Evolutionary conservation across 768 basidiomycete genomes (phyloP).

Genomic region (Sarcodon aspratus): DNA sequence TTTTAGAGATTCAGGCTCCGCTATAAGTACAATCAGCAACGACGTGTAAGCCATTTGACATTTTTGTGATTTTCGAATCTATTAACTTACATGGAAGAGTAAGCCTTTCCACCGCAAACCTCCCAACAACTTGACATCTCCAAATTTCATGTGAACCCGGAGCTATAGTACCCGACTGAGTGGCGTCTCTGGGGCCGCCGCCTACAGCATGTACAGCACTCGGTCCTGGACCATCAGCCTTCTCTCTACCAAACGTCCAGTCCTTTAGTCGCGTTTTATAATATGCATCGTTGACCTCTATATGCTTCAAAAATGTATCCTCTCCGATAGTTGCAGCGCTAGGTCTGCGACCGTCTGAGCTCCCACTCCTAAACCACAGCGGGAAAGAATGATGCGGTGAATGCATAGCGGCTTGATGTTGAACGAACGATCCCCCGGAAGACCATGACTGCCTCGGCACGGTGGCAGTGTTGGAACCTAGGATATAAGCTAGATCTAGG

Average conservation of each 20-base stretch:
- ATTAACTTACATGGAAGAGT: slow-evolving; percentile 15
- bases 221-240: slow-evolving; percentile 21
- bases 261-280: slow-evolving; percentile 29
- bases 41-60: background rate
- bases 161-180: slow-evolving; percentile 22
- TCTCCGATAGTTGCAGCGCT: slow-evolving; percentile 21
- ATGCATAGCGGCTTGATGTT: background rate
- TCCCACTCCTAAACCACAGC: slow-evolving; percentile 1
- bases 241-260: slow-evolving; percentile 54
- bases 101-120: slow-evolving; percentile 47
- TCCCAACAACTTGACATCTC: slow-evolving; percentile 51
- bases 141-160: slow-evolving; percentile 52
- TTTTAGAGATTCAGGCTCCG: slow-evolving; percentile 34
- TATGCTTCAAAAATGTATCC: slow-evolving; percentile 26
- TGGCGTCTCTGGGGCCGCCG: slow-evolving; percentile 6
- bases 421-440: slow-evolving; percentile 9
- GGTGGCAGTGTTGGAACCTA: slow-evolving; percentile 21
- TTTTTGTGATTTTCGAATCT: too few species aligned
- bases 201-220: slow-evolving; percentile 8
- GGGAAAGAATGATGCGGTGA: background rate
- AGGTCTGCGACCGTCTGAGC: slow-evolving; percentile 21
- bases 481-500: slow-evolving; percentile 34
- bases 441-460: slow-evolving; percentile 15
- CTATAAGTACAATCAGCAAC: background rate
- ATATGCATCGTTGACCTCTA: slow-evolving; percentile 27